Conservation (phyloP, 163 green algal genomes). For the Dunaliella salina region DNA sequence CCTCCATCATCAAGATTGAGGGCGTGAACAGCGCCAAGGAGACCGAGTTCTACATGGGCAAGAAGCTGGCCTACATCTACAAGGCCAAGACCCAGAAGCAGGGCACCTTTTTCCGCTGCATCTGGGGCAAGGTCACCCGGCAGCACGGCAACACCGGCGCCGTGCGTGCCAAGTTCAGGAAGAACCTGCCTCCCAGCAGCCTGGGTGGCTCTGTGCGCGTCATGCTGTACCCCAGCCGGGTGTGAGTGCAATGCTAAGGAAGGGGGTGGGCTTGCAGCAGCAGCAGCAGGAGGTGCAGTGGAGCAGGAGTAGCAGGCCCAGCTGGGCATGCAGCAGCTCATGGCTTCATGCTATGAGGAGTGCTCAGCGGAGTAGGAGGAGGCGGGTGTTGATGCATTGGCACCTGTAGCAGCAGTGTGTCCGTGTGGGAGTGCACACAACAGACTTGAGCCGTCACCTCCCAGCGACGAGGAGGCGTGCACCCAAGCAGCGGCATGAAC, state of each 20-base stretch:
- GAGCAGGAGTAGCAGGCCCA: not conserved
- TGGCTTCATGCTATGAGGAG: too few relatives aligned
- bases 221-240: slow-evolving; percentile 85
- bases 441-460: too few relatives aligned
- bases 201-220: slow-evolving; percentile 77
- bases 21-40: slow-evolving; percentile 84
- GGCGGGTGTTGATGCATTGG: too few relatives aligned
- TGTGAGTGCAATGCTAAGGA: slow-evolving; percentile 38
- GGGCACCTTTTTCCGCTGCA: slow-evolving; percentile 84
- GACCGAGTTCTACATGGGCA: slow-evolving; percentile 95
- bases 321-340: too few relatives aligned
- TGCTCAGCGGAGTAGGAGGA: too few relatives aligned
- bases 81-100: slow-evolving; percentile 97
- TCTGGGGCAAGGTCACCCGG: slow-evolving; percentile 91
- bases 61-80: slow-evolving; percentile 95
- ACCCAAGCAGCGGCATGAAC: too few relatives aligned
- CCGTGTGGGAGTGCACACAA: too few relatives aligned
- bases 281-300: not conserved
- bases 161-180: slow-evolving; percentile 90
- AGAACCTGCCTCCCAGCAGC: slow-evolving; percentile 88
- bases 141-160: slow-evolving; percentile 87
- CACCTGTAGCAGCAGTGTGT: too few relatives aligned
- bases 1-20: slow-evolving; percentile 88
- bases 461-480: too few relatives aligned
- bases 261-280: not conserved